Base-by-base conservation (phyloP, 2,329 filamentous ascomycete genomes). In the Aspergillus ibericus region DNA sequence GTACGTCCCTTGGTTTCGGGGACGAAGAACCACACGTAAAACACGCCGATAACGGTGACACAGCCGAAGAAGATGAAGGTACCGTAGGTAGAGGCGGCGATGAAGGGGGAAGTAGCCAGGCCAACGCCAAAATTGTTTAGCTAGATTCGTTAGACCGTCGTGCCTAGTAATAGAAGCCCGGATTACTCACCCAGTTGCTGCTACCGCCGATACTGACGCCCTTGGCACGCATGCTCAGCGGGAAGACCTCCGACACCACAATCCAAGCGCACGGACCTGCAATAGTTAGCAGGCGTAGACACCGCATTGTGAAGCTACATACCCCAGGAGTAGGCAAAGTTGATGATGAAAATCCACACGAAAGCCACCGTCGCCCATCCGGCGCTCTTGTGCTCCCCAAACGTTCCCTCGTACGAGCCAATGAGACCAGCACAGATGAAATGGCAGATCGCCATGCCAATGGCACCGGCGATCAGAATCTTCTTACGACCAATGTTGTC, bases 271-370 rank as follows among this genome's bases (percentile, higher is more conserved):
- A 40, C 5, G 56, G 51, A 27, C 50, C 27, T 48, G 13, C 10
- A 5, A 12, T 9, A 10, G 8, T 20, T 42, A 25, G 35, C 13
- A 5, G 5, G 13, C 1, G 8, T 29, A 18, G n/a, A 6, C 42
- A 34, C 13, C 2, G 18, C 2, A 20, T 34, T 48, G 51, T 16
- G 7, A 15, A 27, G 15, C 5, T 6, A 62, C 58, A 40, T 58
- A 71, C 73, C 70, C 89, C 89, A 92, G 0, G 83, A 86, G 70
- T 90, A 91, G 29, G 87, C 90, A 67, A 92, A 92, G 72, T 89
- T 84, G 29, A 90, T 78, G 27, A 90, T 85, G 63, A 90, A 92
- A 0, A 92, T 79, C 88, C 89, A 92, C 5, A 78, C 71, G 57
- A 78, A 75, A 0, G 68, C 80, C 5, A 84, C 87, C 0, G 88